Evolutionary conservation across 352 stramenopile genomes (phyloP).

Genomic region (Phytophthora citricola): DNA sequence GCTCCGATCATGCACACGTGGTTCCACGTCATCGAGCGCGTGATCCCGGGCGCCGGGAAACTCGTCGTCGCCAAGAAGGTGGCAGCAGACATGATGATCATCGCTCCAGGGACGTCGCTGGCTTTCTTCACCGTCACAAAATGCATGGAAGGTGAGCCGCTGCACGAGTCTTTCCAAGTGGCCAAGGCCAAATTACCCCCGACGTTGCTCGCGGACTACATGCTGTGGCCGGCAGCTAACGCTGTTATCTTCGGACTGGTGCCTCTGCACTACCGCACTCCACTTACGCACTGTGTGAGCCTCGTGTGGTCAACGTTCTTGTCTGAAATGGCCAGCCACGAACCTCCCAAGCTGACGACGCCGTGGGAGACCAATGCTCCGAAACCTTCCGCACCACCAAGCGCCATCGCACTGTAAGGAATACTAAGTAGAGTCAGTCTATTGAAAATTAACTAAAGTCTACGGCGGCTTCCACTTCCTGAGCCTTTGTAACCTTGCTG

Average conservation of each 20-base stretch:
- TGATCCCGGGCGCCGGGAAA: slow-evolving; percentile 25
- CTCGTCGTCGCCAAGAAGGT: slow-evolving; percentile 45
- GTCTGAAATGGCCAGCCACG: slow-evolving; percentile 40
- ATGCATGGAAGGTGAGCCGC: slow-evolving; percentile 37
- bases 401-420: slow-evolving; percentile 15
- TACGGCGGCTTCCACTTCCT: neutral
- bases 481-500: slow-evolving; percentile 23
- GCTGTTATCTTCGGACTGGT: slow-evolving; percentile 42
- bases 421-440: neutral
- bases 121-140: slow-evolving; percentile 45
- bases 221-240: slow-evolving; percentile 48
- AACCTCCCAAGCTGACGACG: slow-evolving; percentile 18
- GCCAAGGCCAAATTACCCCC: slow-evolving; percentile 40
- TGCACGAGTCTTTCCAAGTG: slow-evolving; percentile 32
- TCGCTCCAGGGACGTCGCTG: slow-evolving; percentile 35
- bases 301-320: slow-evolving; percentile 52
- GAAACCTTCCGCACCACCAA: slow-evolving; percentile 20
- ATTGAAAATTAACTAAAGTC: slow-evolving; percentile 4
- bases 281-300: slow-evolving; percentile 45
- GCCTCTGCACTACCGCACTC: slow-evolving; percentile 46
- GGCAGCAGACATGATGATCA: slow-evolving; percentile 45
- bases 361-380: slow-evolving; percentile 7
- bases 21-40: slow-evolving; percentile 79
- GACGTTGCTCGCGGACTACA: slow-evolving; percentile 49
- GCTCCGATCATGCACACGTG: slow-evolving; percentile 90